Evolutionary conservation across 495 filamentous ascomycete species (phyloP), one percentile per base, ranked within the genome.

Genomic region (Neurospora africana): DNA sequence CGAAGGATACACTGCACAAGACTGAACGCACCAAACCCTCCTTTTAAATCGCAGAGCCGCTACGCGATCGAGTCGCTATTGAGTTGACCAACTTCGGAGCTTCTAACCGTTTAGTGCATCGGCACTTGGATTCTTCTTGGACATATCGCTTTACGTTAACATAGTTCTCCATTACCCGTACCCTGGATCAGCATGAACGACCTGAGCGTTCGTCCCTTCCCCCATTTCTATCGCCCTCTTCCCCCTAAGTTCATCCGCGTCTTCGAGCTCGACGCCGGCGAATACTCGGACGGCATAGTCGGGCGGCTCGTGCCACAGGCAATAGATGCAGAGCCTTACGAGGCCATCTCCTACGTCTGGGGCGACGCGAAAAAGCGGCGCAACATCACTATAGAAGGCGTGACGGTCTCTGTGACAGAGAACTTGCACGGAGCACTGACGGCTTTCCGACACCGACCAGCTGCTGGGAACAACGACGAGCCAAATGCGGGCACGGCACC

Each of bases 281-380:
- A 67, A 19, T 61, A 67, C 61, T 61, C 65, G 3, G 74, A 71
- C 44, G 69, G 43, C 1, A 69, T 75, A 36, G 38, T 69, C 37
- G 74, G 74, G 7, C 71, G 71, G 21, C 71, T 75, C 37, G 71
- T 73, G 9, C 65, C 41, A 13, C 74, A 75, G 37, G 40, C 69
- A 27, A 73, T 75, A n/a, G 65, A 73, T 36, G 74, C 44, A 8
- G 61, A 73, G n/a, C 27, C 71, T 6, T 82, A 81, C 65, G 73
- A 81, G 43, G 77, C 80, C 17, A 67, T 82, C 5, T 82, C 81
- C 4, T 82, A 82, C 72, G 76, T 77, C 44, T 82, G 80, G 81
- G 80, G 80, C 33, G 69, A 71, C 13, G 19, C 69, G 65, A n/a
- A 35, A 1, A 44, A 68, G 35, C 41, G 53, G 7, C 72, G 19